Evolutionary conservation across 768 basidiomycete species (phyloP).

Genomic region (Lentinula guzmanii): DNA sequence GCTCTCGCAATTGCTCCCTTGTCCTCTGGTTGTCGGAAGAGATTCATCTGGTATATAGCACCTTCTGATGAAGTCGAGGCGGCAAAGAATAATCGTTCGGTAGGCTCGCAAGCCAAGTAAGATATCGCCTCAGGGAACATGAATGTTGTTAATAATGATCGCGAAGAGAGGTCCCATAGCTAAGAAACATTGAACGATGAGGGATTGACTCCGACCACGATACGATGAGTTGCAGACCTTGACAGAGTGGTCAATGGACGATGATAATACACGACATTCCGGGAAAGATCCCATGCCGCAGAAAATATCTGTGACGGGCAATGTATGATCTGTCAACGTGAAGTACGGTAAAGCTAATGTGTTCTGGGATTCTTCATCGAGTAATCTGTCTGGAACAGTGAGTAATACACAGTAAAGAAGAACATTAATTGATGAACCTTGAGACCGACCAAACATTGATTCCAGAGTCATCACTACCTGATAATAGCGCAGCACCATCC

Average conservation of each 20-base stretch:
- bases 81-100: slow-evolving; percentile 87
- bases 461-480: slow-evolving; percentile 88
- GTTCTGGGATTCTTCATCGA: slow-evolving; percentile 69
- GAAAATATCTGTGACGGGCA: slow-evolving; percentile 77
- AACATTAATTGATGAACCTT: slow-evolving; percentile 47
- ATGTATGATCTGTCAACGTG: slow-evolving; percentile 85
- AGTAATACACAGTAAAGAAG: slow-evolving; percentile 3
- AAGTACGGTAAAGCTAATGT: slow-evolving; percentile 75
- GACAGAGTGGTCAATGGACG: slow-evolving; percentile 84
- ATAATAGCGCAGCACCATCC: slow-evolving; percentile 75
- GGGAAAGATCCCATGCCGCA: slow-evolving; percentile 81
- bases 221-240: slow-evolving; percentile 51
- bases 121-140: slow-evolving; percentile 75
- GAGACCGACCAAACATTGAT: slow-evolving; percentile 87
- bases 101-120: slow-evolving; percentile 69
- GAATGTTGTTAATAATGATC: slow-evolving; percentile 78
- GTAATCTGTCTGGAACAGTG: slow-evolving; percentile 43
- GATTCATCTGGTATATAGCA: slow-evolving; percentile 71
- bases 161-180: slow-evolving; percentile 79
- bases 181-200: slow-evolving; percentile 19
- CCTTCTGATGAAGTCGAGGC: slow-evolving; percentile 59
- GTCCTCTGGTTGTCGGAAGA: slow-evolving; percentile 60
- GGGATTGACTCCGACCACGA: slow-evolving; percentile 2
- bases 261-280: slow-evolving; percentile 68
- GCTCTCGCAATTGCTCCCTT: slow-evolving; percentile 56